phyloP scores from a whole-genome alignment of 1,284 basidiomycete species.

The Apiotrichum akiyoshidainum region DNA sequence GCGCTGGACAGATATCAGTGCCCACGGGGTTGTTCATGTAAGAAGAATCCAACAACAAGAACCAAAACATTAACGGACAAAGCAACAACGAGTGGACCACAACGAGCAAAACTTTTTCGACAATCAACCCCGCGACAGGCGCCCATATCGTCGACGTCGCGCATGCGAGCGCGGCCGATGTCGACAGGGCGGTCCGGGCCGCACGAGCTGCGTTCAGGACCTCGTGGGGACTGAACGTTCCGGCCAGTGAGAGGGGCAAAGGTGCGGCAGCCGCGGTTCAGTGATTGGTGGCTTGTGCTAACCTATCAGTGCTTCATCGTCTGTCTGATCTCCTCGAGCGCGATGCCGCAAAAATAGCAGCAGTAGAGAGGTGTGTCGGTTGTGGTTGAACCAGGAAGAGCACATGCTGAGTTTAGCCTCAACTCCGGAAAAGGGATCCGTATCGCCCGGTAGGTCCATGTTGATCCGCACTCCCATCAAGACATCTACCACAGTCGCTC shows the following conservation, averaged over 20 bases:
- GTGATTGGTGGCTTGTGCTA: neutral
- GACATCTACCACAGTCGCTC: too few relatives aligned
- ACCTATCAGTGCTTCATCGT: constrained; percentile 61
- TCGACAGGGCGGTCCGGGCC: constrained; percentile 76
- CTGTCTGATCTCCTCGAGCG: constrained; percentile 88
- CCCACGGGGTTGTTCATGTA: constrained; percentile 81
- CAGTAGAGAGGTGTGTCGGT: constrained; percentile 59
- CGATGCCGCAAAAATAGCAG: constrained; percentile 65
- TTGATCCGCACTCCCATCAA: neutral
- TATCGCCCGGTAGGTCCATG: constrained; percentile 57
- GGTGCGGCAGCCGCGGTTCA: constrained; percentile 17
- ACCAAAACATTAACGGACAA: neutral
- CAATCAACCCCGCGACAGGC: constrained; percentile 57
- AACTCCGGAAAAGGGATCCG: constrained; percentile 82
- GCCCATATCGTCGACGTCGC: constrained; percentile 43
- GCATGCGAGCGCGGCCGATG: constrained; percentile 57
- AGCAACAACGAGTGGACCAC: constrained; percentile 41
- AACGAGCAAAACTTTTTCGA: constrained; percentile 30
- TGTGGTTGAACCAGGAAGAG: neutral
- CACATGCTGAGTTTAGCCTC: neutral
- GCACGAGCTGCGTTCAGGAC: constrained; percentile 77
- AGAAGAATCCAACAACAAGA: constrained; percentile 4
- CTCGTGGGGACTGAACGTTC: constrained; percentile 84
- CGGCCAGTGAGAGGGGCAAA: constrained; percentile 73
- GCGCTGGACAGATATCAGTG: constrained; percentile 56